Evolutionary conservation across 352 stramenopile genomes (phyloP), one percentile per base, ranked within the genome.

Genomic region (Pythium aquatile): DNA sequence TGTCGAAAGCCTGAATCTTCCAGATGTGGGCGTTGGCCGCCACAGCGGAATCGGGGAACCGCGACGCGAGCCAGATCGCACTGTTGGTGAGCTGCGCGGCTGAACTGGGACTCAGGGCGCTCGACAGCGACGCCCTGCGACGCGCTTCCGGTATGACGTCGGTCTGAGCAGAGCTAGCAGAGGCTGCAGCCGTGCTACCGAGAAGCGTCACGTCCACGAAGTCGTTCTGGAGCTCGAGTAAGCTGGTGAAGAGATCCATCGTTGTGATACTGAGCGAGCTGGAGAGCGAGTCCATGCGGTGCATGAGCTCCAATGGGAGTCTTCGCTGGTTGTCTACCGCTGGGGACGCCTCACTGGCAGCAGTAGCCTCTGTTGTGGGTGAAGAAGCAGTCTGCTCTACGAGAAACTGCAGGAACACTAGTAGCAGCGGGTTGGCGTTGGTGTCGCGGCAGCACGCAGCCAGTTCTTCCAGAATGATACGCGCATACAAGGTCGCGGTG

Each of bases 401-500:
- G 32, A 96, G 73, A 65, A 94, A 94, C 58, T 90, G 80, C 61
- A 92, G 69, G 73, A 86, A 92, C 60, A 91, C 67, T 48, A 79
- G 77, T 49, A 96, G 69, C 65, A 96, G 63, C 17, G 87, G 87
- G 64, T 93, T 96, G 16, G 85, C 76, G 30, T 72, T 77, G 20
- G 82, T 85, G 58, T 92, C 78, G 3, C 78, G 75, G 30, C 83
- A 78, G 49, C 83, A 94, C 1, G 84, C 64, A n/a, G 77, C 81
- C 20, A 96, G 70, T 48, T 94, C 83, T 73, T 96, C 87, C 33
- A 96, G 49, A 24, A 93, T 88, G 65, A 91, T 85, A 11, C 82
- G 76, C 1, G 87, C 74, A 51, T 96, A 96, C 2, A 93, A 69
- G 35, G 83, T 90, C 11, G 75, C 74, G 29, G 87, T 90, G 20